Evolutionary conservation across 2,329 filamentous ascomycete genomes (phyloP).

Genomic region (Trichoderma semiorbis): DNA sequence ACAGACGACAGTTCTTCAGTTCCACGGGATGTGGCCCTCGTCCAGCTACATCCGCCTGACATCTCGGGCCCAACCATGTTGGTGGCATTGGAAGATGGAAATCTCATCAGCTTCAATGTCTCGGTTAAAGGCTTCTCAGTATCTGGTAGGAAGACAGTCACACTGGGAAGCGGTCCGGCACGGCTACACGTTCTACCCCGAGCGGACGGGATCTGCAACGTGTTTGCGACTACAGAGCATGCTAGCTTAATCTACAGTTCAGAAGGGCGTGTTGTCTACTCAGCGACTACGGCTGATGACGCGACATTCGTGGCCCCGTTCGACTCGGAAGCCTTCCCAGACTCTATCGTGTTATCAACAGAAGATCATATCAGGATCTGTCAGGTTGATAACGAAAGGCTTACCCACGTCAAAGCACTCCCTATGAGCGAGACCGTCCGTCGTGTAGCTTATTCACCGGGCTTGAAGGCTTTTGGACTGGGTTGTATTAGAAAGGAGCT

Average conservation of each 20-base stretch:
- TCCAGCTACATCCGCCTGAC: slow-evolving; percentile 66
- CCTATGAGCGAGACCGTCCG: slow-evolving; percentile 79
- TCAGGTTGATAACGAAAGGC: slow-evolving; percentile 75
- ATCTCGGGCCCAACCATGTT: slow-evolving; percentile 69
- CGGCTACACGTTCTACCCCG: slow-evolving; percentile 75
- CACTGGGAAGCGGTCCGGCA: slow-evolving; percentile 81
- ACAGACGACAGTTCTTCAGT: slow-evolving; percentile 69
- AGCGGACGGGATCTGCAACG: slow-evolving; percentile 64
- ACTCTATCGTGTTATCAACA: slow-evolving; percentile 77
- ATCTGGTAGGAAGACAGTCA: slow-evolving; percentile 72
- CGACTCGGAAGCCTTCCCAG: slow-evolving; percentile 74
- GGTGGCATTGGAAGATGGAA: slow-evolving; percentile 87
- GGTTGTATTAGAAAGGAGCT: slow-evolving; percentile 79
- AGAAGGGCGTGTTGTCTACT: slow-evolving; percentile 86
- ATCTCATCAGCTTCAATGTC: slow-evolving; percentile 79
- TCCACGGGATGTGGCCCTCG: slow-evolving; percentile 76
- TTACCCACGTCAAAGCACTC: slow-evolving; percentile 82
- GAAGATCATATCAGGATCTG: slow-evolving; percentile 73
- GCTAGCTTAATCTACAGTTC: slow-evolving; percentile 89
- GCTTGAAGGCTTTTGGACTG: slow-evolving; percentile 77
- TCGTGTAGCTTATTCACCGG: slow-evolving; percentile 78
- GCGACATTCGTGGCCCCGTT: slow-evolving; percentile 80
- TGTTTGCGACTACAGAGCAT: slow-evolving; percentile 93
- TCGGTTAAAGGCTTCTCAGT: slow-evolving; percentile 59
- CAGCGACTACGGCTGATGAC: slow-evolving; percentile 86